These are phyloP conservation scores for Tuber aestivum DNA, from an alignment of 495 filamentous ascomycete species.

Conservation along the genomic window DNA sequence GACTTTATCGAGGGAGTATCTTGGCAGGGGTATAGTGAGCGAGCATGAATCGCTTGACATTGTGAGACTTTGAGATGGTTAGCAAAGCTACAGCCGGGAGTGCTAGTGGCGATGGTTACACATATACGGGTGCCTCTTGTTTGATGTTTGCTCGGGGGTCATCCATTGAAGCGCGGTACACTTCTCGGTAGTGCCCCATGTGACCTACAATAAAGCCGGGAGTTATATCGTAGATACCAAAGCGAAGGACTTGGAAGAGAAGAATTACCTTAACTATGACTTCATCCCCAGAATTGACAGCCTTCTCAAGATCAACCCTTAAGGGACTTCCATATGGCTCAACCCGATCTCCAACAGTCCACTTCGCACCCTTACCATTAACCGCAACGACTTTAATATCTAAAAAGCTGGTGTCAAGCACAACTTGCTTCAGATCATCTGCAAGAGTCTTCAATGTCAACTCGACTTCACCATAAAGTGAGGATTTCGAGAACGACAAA, in stretches of 20 bases:
- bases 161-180: slow-evolving; percentile 94
- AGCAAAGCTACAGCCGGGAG: not conserved
- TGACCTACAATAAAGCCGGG: slow-evolving; percentile 45
- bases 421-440: slow-evolving; percentile 62
- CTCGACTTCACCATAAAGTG: slow-evolving; percentile 66
- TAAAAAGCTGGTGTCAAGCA: slow-evolving; percentile 81
- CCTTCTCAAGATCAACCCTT: slow-evolving; percentile 60
- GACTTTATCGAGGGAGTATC: slow-evolving; percentile 94
- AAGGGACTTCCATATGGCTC: slow-evolving; percentile 78
- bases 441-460: slow-evolving; percentile 66
- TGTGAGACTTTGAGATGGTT: slow-evolving; percentile 59
- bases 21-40: slow-evolving; percentile 92
- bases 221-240: slow-evolving; percentile 8
- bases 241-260: not conserved
- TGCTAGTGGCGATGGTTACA: slow-evolving; percentile 47
- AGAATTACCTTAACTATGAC: slow-evolving; percentile 47
- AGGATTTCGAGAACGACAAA: slow-evolving; percentile 72
- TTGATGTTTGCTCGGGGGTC: slow-evolving; percentile 80
- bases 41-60: slow-evolving; percentile 91
- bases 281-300: slow-evolving; percentile 55
- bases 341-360: slow-evolving; percentile 60
- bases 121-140: slow-evolving; percentile 91
- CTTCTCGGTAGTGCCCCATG: slow-evolving; percentile 65
- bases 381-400: slow-evolving; percentile 62
- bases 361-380: slow-evolving; percentile 55